Base-by-base conservation (phyloP, 179 eudicot genomes). In the Sideroxylon spinosum region DNA sequence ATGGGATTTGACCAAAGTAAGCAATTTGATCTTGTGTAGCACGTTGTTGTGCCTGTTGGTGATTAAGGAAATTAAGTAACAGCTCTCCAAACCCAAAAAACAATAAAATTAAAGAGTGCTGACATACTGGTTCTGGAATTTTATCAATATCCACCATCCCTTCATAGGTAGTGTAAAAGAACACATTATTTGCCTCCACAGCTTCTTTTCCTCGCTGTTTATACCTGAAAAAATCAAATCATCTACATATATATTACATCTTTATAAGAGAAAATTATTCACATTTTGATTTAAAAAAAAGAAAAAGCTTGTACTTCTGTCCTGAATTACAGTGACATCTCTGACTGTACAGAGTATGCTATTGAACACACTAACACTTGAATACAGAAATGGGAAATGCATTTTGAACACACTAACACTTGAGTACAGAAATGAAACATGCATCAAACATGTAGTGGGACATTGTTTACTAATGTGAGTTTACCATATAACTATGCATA, bases 21-120 rank as follows among this genome's bases (percentile, higher is more conserved):
- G 99, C 96, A 87, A 96, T 94, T 84, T 96, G 99, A 86, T 96
- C 98, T 89, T 96, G 98, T 81, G 90, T 90, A 71, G 98, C 97
- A 76, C 89, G 94, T 78, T 91, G 98, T 87, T 90, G 99, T 22
- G 86, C 97, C 99, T 96, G 81, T 86, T 29, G 61, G 78, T 61
- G 71, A 76, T 64, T 70, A 60, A 49, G n/a, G 22, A 82, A 17
- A 53, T 62, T 74, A 80, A 82, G 76, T 57, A 87, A 63, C 67
- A 77, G 79, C 20, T 53, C 64, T 26, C 22, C 13, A 20, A 84
- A 1, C 20, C 17, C 6, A 48, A 37, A n/a, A 44, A 71, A 77
- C 70, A 64, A 3, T 32, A 63, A 49, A 46, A 61, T 26, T 50
- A 83, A 72, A 64, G 63, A 80, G 29, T 73, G 50, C 25, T 69